Evolutionary conservation across 352 stramenopile species (phyloP), one percentile per base, ranked within the genome.

Genomic region (Phytophthora agathidicida): DNA sequence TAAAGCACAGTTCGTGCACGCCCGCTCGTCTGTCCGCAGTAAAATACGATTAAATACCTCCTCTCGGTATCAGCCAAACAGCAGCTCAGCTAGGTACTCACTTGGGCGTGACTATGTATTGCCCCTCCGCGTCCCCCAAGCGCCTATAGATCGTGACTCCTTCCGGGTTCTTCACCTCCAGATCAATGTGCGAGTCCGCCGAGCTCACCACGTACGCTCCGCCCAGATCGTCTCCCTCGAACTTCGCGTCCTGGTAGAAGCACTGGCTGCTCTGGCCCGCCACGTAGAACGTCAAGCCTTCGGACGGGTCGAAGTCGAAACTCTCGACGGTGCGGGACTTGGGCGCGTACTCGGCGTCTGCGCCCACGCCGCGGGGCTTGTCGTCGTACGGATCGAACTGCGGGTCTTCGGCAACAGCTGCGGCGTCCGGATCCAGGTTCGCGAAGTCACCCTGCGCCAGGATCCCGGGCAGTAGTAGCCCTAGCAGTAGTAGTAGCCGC

Each of bases 261-360:
- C 84, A 93, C 44, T 75, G 67, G 33, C 68, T 59, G 22, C 69
- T 65, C 24, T 54, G 31, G 20, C 62, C 60, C 10, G 55, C 68
- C 42, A 93, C 80, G 53, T 73, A 88, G 71, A 93, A 93, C 19
- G 81, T 91, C 39, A 93, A 58, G 1, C 84, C 84, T 47, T 93
- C 81, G 52, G 81, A 91, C 52, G 84, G 84, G 42, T 93, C 84
- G 49, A 93, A 93, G 65, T 93, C 84, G 39, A 91, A 93, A 13
- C 60, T 64, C 52, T 88, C 79, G 10, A 91, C 67, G 3, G 75
- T 64, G 48, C 71, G 75, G 31, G 64, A 54, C 41, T 73, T 75
- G 2, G 65, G 66, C 30, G 80, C 57, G 27, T 88, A 78, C 11
- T 66, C 56, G 22, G 47, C 41, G 30, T 68, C 57, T 9, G 51